phyloP scores from a whole-genome alignment of 805 yeast genomes.

The Grigorovia jiainica region DNA sequence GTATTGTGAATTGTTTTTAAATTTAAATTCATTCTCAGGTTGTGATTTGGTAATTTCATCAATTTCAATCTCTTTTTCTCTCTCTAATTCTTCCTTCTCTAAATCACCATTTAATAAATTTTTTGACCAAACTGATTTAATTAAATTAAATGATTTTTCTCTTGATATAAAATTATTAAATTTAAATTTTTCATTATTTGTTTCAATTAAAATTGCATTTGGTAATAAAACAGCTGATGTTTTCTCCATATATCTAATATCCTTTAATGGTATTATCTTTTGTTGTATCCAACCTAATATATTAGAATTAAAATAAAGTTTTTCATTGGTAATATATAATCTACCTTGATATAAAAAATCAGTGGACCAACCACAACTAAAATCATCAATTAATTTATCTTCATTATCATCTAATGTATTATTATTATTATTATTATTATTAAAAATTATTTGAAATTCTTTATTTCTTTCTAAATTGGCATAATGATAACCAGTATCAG shows the following conservation, averaged over 20 bases:
- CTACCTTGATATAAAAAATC: constrained; percentile 88
- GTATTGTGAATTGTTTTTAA: constrained; percentile 33
- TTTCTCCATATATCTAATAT: constrained; percentile 56
- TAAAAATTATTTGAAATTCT: constrained; percentile 73
- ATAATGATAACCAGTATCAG: constrained; percentile 50
- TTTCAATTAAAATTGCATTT: constrained; percentile 72
- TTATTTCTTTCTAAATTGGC: constrained; percentile 56
- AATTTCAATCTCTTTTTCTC: constrained; percentile 19
- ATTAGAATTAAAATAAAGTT: constrained; percentile 72
- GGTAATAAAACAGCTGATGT: constrained; percentile 81
- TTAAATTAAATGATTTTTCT: constrained; percentile 63
- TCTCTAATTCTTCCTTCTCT: background rate
- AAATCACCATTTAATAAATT: constrained; percentile 11
- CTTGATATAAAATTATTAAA: constrained; percentile 86
- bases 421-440: too few species aligned
- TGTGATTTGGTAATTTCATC: constrained; percentile 21
- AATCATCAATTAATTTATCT: constrained; percentile 77
- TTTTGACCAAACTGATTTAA: constrained; percentile 61
- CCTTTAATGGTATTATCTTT: constrained; percentile 60
- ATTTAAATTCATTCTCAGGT: constrained; percentile 6
- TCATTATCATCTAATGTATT: constrained; percentile 38
- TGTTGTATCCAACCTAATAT: constrained; percentile 87
- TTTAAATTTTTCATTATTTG: constrained; percentile 52
- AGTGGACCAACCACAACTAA: constrained; percentile 74
- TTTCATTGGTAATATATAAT: constrained; percentile 66